Evolutionary conservation across 2,329 filamentous ascomycete species (phyloP).

Genomic region (Graphiopsis chlorocephala): DNA sequence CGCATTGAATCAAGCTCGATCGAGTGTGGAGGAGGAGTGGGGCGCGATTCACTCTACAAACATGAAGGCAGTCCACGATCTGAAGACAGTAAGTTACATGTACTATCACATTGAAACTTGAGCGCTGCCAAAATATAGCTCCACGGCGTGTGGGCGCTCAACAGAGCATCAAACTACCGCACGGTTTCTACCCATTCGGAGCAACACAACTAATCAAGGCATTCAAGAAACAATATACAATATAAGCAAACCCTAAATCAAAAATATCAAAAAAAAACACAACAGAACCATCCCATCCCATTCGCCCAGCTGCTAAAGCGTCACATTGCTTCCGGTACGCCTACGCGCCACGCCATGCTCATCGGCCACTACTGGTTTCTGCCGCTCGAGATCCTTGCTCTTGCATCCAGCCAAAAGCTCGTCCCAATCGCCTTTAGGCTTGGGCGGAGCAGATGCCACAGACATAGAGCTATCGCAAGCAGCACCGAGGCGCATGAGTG

Average conservation of each 20-base stretch:
- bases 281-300: constrained; percentile 5
- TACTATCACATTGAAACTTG: background rate
- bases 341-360: background rate
- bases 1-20: constrained; percentile 4
- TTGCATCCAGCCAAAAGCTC: constrained; percentile 14
- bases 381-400: constrained; percentile 14
- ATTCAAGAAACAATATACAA: constrained; percentile 9
- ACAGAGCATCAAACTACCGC: background rate
- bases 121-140: background rate
- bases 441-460: constrained; percentile 13
- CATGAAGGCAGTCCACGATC: background rate
- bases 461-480: constrained; percentile 17
- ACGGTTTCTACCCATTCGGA: background rate
- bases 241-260: background rate
- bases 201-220: background rate
- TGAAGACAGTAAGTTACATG: background rate
- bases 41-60: background rate
- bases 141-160: background rate
- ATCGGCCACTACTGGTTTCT: background rate
- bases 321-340: constrained; percentile 9
- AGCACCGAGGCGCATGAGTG: constrained; percentile 14
- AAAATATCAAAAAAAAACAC: background rate
- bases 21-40: constrained; percentile 9
- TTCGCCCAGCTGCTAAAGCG: constrained; percentile 1
- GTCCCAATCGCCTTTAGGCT: constrained; percentile 15